These are phyloP conservation scores for Allantophomopsis cytisporea DNA, from an alignment of 2,329 filamentous ascomycete genomes.

Conservation along the genomic window DNA sequence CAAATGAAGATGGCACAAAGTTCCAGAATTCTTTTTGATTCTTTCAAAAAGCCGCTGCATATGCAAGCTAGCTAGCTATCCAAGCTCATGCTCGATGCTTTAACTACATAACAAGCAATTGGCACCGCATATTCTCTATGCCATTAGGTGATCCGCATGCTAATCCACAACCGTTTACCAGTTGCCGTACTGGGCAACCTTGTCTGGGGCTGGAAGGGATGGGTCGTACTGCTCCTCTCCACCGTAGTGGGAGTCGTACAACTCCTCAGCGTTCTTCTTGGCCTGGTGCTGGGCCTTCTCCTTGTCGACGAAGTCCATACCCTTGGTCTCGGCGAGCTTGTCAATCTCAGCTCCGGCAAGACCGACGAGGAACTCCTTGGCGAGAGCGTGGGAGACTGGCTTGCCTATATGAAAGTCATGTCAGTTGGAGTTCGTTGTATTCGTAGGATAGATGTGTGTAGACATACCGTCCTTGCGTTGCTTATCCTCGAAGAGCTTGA, in stretches of 20 bases:
- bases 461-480: conserved; percentile 53
- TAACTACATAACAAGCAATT: too few species aligned
- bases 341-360: conserved; percentile 65
- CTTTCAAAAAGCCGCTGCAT: too few species aligned
- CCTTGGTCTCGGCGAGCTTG: conserved; percentile 60
- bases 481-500: conserved; percentile 68
- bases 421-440: not conserved
- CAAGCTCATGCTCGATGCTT: too few species aligned
- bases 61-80: too few species aligned
- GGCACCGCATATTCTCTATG: not conserved
- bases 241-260: conserved; percentile 51
- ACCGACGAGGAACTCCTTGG: conserved; percentile 64
- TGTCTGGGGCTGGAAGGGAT: conserved; percentile 22
- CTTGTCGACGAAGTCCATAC: conserved; percentile 42
- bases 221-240: conserved; percentile 41
- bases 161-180: conserved; percentile 1
- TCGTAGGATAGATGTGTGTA: not conserved
- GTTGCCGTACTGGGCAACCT: conserved; percentile 15
- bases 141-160: not conserved
- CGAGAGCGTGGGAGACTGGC: conserved; percentile 56
- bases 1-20: too few species aligned
- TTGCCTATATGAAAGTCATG: conserved; percentile 34
- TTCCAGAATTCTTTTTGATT: too few species aligned
- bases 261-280: conserved; percentile 38
- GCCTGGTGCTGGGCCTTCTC: conserved; percentile 45